Conservation (phyloP, 345 rosid species). For the Diplotaxis tenuifolia region DNA sequence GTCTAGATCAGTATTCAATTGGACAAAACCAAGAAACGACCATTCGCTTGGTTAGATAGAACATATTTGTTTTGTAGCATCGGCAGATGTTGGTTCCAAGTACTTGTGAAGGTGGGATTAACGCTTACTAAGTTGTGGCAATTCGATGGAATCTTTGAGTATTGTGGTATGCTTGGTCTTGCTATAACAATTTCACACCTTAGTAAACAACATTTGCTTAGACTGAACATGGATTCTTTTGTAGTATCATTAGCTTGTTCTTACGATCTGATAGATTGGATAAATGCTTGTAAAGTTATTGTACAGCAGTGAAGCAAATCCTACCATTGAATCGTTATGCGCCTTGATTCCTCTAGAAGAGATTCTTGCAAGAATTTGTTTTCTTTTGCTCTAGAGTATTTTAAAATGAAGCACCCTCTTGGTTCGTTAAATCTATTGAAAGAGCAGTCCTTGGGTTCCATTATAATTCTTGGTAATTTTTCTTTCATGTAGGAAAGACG, state of each 20-base stretch:
- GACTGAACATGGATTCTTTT: background rate
- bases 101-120: background rate
- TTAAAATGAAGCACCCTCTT: background rate
- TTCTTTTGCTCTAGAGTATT: background rate
- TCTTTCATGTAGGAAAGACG: conserved; percentile 69
- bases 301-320: background rate
- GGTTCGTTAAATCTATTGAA: background rate
- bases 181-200: background rate
- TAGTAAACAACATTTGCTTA: background rate
- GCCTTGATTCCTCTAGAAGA: background rate
- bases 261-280: background rate
- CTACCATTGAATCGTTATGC: background rate
- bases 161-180: background rate
- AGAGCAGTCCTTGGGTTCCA: background rate
- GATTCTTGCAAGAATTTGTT: background rate
- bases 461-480: conserved; percentile 9
- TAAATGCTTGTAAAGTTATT: background rate
- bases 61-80: background rate
- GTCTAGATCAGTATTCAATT: background rate
- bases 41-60: background rate
- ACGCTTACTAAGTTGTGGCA: too few relatives aligned
- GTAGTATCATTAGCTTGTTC: background rate
- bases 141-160: background rate
- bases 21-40: background rate
- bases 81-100: background rate